Percentiles rank a stretch among this genome's conserved stretches.
These are phyloP conservation scores for Pseudogymnoascus sp. DNA, from an alignment of 2,329 filamentous ascomycete genomes.

Conservation along the genomic window DNA sequence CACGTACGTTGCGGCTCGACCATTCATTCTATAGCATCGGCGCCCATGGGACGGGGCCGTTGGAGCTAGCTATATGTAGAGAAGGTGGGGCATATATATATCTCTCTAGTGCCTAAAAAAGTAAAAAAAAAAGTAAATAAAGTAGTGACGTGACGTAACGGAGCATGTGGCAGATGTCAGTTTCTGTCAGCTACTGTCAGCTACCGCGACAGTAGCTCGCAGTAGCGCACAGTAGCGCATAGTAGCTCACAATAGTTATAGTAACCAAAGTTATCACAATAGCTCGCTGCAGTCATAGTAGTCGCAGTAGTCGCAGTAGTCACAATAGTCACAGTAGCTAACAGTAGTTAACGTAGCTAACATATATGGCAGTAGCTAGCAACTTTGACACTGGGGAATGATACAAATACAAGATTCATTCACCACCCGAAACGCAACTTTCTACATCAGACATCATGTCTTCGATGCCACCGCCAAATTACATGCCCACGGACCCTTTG, in stretches of 20 bases:
- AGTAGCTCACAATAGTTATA: background rate
- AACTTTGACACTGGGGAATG: background rate
- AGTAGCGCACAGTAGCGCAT: background rate
- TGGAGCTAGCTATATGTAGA: background rate
- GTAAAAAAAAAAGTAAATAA: background rate
- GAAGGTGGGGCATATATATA: background rate
- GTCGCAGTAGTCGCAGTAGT: background rate
- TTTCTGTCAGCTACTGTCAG: background rate
- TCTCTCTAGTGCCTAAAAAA: background rate
- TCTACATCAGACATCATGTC: background rate
- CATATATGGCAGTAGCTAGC: background rate
- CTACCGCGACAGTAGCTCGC: background rate
- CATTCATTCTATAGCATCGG: background rate
- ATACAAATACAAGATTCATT: background rate
- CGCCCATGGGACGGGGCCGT: background rate
- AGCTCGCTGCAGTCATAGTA: background rate
- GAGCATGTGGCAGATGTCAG: background rate
- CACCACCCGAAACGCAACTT: background rate
- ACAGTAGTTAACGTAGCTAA: background rate
- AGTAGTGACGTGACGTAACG: background rate
- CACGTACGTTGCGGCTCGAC: background rate
- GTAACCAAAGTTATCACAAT: background rate
- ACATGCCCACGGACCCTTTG: background rate
- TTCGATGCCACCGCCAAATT: background rate
- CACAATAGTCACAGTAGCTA: background rate